These are phyloP conservation scores for Takashimella tepidaria DNA, from an alignment of 1,284 basidiomycete genomes.

Conservation along the genomic window DNA sequence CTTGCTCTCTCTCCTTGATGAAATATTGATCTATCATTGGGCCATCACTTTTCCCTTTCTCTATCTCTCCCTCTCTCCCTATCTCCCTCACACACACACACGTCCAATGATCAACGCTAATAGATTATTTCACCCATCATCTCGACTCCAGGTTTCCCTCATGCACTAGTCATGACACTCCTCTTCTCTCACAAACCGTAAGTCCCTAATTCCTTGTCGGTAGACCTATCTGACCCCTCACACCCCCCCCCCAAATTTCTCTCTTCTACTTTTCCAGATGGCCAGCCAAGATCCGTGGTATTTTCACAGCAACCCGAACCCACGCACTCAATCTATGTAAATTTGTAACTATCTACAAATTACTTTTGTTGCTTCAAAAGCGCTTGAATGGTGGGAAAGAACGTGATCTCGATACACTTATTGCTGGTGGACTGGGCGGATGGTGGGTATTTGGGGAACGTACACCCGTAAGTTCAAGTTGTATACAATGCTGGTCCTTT, in stretches of 20 bases:
- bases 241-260: not conserved
- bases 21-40: too few species aligned
- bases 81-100: too few species aligned
- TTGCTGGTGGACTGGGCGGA: conserved; percentile 87
- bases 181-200: conserved; percentile 85
- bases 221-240: not conserved
- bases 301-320: conserved; percentile 75
- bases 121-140: too few species aligned
- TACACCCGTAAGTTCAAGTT: conserved; percentile 56
- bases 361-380: conserved; percentile 72
- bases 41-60: too few species aligned
- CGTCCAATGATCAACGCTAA: too few species aligned
- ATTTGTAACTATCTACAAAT: conserved; percentile 93
- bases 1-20: too few species aligned
- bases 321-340: conserved; percentile 72
- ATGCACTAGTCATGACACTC: conserved; percentile 97
- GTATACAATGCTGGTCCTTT: not conserved
- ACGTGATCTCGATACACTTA: conserved; percentile 74
- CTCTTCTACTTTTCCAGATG: conserved; percentile 11
- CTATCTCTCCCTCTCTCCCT: too few species aligned
- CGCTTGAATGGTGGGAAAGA: conserved; percentile 75
- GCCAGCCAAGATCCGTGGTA: conserved; percentile 51
- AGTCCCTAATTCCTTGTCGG: conserved; percentile 41
- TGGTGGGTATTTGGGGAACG: conserved; percentile 91
- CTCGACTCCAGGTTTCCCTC: conserved; percentile 79